These are phyloP conservation scores for Beauveria scarabaeidicola DNA, from an alignment of 2,329 filamentous ascomycete species.

Conservation along the genomic window DNA sequence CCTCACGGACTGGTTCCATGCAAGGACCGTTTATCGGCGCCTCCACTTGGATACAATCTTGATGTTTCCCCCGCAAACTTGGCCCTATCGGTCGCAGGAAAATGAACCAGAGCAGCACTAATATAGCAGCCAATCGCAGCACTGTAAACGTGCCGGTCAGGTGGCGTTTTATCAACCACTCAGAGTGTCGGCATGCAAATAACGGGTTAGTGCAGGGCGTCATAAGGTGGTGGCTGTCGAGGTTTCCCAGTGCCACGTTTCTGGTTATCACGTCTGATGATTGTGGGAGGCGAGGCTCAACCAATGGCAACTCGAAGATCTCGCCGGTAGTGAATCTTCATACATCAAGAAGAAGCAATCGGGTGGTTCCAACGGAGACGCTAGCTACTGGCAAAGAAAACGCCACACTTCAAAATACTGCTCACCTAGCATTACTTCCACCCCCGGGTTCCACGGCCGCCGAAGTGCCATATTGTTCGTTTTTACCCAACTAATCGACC, in stretches of 20 bases:
- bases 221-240: background rate
- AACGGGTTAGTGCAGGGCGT: no score
- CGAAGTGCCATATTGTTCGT: background rate
- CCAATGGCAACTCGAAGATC: background rate
- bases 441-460: background rate
- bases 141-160: background rate
- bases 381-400: background rate
- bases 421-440: background rate
- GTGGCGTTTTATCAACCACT: background rate
- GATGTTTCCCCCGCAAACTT: background rate
- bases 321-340: background rate
- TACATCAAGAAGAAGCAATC: background rate
- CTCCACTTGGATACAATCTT: background rate
- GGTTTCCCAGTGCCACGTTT: no score
- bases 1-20: background rate
- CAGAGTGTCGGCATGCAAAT: no score
- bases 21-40: background rate
- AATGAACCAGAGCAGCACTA: background rate
- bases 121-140: background rate
- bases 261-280: background rate
- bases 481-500: background rate
- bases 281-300: background rate
- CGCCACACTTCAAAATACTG: background rate
- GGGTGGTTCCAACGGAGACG: background rate
- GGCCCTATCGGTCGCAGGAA: background rate